These are phyloP conservation scores for Mycena chlorophos DNA, from an alignment of 768 basidiomycete genomes.

Conservation along the genomic window DNA sequence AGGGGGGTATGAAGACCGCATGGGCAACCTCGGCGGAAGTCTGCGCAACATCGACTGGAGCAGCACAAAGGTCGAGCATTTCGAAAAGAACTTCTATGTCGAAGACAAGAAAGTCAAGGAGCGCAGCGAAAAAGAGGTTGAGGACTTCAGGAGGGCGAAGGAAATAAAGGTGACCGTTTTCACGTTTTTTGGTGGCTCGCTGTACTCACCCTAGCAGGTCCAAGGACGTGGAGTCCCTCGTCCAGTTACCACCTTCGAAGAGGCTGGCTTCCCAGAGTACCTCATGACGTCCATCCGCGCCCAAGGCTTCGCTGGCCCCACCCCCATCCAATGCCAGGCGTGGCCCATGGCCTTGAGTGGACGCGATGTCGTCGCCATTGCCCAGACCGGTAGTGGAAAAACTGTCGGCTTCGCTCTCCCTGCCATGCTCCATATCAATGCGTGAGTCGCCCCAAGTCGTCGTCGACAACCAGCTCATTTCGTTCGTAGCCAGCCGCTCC, in stretches of 20 bases:
- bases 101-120: conserved; percentile 84
- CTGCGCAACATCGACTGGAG: conserved; percentile 87
- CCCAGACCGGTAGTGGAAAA: conserved; percentile 98
- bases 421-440: conserved; percentile 99
- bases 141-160: conserved; percentile 79
- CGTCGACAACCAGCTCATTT: conserved; percentile 15
- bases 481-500: conserved; percentile 75
- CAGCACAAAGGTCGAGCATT: conserved; percentile 68
- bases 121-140: conserved; percentile 81
- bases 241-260: conserved; percentile 90
- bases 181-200: neutral
- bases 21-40: conserved; percentile 79
- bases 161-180: conserved; percentile 74
- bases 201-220: conserved; percentile 47
- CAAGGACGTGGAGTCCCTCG: conserved; percentile 87
- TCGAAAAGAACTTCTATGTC: conserved; percentile 97
- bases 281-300: conserved; percentile 90
- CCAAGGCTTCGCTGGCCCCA: conserved; percentile 88
- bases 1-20: conserved; percentile 63
- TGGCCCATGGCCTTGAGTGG: conserved; percentile 99
- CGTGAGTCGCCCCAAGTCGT: conserved; percentile 50
- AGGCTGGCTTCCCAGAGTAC: conserved; percentile 95
- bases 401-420: conserved; percentile 98
- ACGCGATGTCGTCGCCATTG: conserved; percentile 92
- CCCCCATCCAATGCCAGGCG: conserved; percentile 97